These are phyloP conservation scores for Verbena officinalis DNA, from an alignment of 257 asterid genomes.

Conservation along the genomic window DNA sequence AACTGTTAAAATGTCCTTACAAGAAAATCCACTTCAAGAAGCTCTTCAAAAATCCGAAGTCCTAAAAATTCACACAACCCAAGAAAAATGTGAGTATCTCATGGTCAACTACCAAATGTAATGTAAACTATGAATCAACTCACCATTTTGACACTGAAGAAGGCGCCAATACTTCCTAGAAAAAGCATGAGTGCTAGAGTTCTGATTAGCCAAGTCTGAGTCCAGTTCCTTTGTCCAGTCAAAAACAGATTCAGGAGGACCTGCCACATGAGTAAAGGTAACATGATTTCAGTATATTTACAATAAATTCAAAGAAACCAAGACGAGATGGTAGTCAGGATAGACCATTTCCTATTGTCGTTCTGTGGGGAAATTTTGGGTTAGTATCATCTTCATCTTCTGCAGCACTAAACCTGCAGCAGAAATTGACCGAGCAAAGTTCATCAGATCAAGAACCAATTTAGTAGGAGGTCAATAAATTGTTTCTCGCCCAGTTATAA, in stretches of 20 bases:
- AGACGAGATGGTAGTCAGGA: conserved; percentile 29
- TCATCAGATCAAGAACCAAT: conserved; percentile 20
- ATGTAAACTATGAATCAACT: conserved; percentile 24
- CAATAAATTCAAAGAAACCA: conserved; percentile 24
- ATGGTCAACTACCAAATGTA: conserved; percentile 17
- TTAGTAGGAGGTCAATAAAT: conserved; percentile 15
- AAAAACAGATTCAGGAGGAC: conserved; percentile 74
- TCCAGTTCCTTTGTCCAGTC: conserved; percentile 92
- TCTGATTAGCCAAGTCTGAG: conserved; percentile 67
- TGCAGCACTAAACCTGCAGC: conserved; percentile 69
- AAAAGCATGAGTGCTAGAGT: conserved; percentile 66
- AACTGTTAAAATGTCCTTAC: conserved; percentile 44
- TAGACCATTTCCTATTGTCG: conserved; percentile 76
- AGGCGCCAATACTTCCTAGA: conserved; percentile 88
- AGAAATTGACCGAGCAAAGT: conserved; percentile 27
- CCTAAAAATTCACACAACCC: conserved; percentile 51
- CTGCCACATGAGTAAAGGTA: conserved; percentile 45
- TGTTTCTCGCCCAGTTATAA: conserved; percentile 11
- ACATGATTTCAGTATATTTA: conserved; percentile 22
- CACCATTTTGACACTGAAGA: conserved; percentile 93
- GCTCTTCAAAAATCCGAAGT: conserved; percentile 93
- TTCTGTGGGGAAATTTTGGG: conserved; percentile 49
- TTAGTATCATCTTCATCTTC: conserved; percentile 70
- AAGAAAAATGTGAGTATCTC: conserved; percentile 27
- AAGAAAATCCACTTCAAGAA: conserved; percentile 76